Evolutionary conservation across 208 protist genomes (phyloP), one percentile per base, ranked within the genome.

Genomic region (Leishmania lainsoni): DNA sequence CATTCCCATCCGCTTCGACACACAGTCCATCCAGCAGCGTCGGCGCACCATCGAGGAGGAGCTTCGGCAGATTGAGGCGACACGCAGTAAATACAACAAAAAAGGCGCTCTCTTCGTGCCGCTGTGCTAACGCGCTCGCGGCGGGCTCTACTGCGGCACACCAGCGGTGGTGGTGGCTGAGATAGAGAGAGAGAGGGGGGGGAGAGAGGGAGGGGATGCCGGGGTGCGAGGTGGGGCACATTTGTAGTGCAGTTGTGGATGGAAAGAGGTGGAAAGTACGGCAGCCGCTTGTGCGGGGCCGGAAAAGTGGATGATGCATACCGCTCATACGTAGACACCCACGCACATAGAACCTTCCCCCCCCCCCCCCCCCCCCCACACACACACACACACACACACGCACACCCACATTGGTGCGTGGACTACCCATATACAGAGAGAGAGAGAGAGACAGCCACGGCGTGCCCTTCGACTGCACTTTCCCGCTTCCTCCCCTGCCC

Each of bases 1-100:
- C 51, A 94, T 97, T 83, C 94, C 94, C 17, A 90, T 97, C 49
- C 92, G 94, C 32, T 97, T 92, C 73, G 94, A 97, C 80, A 97
- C 94, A 32, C 86, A 91, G 72, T 83, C 90, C 1, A 95, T 95
- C 51, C 90, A 90, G 66, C 86, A 87, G 73, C 82, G 85, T 3
- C 89, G 91, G 8, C 72, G 78, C 54, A 81, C 81, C 51, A 96
- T 97, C 78, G 91, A 97, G 77, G 83, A 87, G 2, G 94, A 97
- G 79, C 81, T 97, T 74, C 82, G 74, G 26, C 82, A 96, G 75
- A 92, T 97, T 69, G 94, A 96, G 68, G 75, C 78, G 26, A 87
- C 87, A 32, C 83, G 86, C 48, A 42, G 83, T 22, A 96, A 96
- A 79, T 96, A 95, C 83, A 90, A 83, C 56, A 90, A 88, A 0